Evolutionary conservation across 2,329 filamentous ascomycete species (phyloP).

Genomic region (Aspergillus cejpii): DNA sequence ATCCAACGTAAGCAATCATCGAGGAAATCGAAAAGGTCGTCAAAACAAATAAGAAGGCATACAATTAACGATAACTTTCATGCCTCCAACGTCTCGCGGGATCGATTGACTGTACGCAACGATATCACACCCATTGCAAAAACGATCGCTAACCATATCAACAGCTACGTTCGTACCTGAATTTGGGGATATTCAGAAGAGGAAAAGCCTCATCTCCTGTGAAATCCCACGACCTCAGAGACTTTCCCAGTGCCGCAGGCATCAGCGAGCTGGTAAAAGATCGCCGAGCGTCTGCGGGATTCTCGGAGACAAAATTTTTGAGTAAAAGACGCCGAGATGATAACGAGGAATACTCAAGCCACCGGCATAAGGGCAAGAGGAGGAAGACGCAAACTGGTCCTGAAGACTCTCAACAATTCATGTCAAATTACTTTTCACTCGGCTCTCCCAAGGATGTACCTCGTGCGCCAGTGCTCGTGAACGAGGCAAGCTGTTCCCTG

Average conservation of each 20-base stretch:
- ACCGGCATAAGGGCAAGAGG: background rate
- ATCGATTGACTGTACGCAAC: conserved; percentile 48
- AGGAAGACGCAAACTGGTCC: background rate
- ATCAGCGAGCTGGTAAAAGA: background rate
- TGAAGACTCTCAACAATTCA: background rate
- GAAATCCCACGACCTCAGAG: conserved; percentile 13
- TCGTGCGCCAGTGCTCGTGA: background rate
- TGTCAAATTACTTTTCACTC: background rate
- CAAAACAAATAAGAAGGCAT: conserved; percentile 22
- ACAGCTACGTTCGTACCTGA: conserved; percentile 21
- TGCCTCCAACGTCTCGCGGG: conserved; percentile 48
- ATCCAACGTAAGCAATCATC: conserved; percentile 1
- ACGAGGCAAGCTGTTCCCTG: background rate
- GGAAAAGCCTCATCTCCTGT: conserved; percentile 31
- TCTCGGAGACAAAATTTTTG: conserved; percentile 22
- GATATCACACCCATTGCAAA: background rate
- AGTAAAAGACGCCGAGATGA: conserved; percentile 3
- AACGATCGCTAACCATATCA: conserved; percentile 1
- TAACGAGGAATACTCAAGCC: background rate
- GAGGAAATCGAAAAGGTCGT: conserved; percentile 17
- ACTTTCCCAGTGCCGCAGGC: background rate
- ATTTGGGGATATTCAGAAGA: conserved; percentile 33
- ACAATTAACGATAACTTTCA: conserved; percentile 52
- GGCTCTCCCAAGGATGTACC: background rate
- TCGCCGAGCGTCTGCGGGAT: conserved; percentile 14